Evolutionary conservation across 495 filamentous ascomycete genomes (phyloP).

Genomic region (Aspergillus wentii): DNA sequence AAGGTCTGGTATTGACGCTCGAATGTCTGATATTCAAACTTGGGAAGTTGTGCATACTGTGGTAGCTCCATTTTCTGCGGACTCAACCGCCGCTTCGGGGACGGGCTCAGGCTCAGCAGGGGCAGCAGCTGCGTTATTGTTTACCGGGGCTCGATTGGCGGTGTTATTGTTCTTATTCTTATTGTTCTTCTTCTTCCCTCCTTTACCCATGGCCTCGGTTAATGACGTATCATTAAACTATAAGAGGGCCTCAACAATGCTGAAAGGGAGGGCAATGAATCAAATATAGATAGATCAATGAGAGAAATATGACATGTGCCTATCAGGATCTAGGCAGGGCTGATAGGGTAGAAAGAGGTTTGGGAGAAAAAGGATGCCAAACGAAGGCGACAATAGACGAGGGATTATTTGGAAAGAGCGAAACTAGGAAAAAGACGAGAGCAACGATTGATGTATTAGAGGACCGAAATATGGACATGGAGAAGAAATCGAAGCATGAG

Average conservation of each 20-base stretch:
- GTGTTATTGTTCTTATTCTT: conserved; percentile 30
- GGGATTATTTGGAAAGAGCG: conserved; percentile 17
- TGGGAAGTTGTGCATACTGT: conserved; percentile 40
- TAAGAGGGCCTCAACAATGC: conserved; percentile 18
- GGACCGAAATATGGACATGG: conserved; percentile 16
- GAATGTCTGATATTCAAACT: conserved; percentile 35
- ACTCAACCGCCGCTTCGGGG: conserved; percentile 24
- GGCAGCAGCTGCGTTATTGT: conserved; percentile 14
- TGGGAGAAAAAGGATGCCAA: conserved; percentile 14
- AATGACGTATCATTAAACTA: conserved; percentile 27
- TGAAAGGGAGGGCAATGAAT: conserved; percentile 20
- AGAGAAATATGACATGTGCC: conserved; percentile 23
- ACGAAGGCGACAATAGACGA: conserved; percentile 19
- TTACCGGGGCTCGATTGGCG: conserved; percentile 20
- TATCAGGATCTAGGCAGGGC: conserved; percentile 24
- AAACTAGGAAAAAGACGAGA: conserved; percentile 20
- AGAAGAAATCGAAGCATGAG: conserved; percentile 4
- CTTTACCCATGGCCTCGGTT: conserved; percentile 30
- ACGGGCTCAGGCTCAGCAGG: conserved; percentile 13
- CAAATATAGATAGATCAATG: conserved; percentile 28
- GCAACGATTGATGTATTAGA: conserved; percentile 25
- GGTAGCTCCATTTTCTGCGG: conserved; percentile 29
- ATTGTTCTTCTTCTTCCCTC: conserved; percentile 28
- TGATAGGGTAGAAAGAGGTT: conserved; percentile 6
- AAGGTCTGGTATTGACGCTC: conserved; percentile 36